Evolutionary conservation across 441 rosid genomes (phyloP), one percentile per base, ranked within the genome.

Genomic region (Hypseocharis bilobata): DNA sequence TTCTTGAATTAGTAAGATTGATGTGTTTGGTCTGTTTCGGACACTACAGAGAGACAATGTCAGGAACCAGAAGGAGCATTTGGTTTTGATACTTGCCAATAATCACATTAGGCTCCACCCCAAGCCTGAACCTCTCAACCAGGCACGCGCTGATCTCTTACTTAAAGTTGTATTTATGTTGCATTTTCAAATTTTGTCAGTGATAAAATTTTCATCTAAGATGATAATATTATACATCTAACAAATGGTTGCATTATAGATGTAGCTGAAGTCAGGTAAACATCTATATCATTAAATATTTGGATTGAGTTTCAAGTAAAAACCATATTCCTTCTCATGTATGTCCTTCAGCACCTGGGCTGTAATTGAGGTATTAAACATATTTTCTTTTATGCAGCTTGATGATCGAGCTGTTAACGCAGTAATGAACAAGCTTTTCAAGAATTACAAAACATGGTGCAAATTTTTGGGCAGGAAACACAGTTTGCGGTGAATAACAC

Each of bases 31-130:
- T 3, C 54, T 40, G 59, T 70, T 54, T 81, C 70, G 25, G 47
- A 63, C 68, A 73, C 42, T 67, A 66, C 90, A 93, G 97, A 85
- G 82, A 80, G 97, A 93, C 85, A 93, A 82, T 70, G 91, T 93
- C 74, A 82, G 96, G 82, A 93, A 93, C 77, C 92, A 85, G 83
- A 88, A 97, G 77, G 97, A 93, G 89, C 90, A 93, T 82, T 75
- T 93, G 83, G 83, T 88, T 77, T 77, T 92, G 72, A 76, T 90
- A 72, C 89, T 93, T 72, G 94, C 96, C 69, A 84, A 87, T 76
- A 85, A 80, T 72, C 98, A 93, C 75, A 81, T 83, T 79, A 83
- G 92, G 79, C 85, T 91, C 66, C 78, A 78, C 66, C 99, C 97
- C 63, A 88, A 77, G 79, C 89, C 99, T 63, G 97, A 91, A 79